Evolutionary conservation across 495 filamentous ascomycete species (phyloP).

Genomic region (Lepraria neglecta): DNA sequence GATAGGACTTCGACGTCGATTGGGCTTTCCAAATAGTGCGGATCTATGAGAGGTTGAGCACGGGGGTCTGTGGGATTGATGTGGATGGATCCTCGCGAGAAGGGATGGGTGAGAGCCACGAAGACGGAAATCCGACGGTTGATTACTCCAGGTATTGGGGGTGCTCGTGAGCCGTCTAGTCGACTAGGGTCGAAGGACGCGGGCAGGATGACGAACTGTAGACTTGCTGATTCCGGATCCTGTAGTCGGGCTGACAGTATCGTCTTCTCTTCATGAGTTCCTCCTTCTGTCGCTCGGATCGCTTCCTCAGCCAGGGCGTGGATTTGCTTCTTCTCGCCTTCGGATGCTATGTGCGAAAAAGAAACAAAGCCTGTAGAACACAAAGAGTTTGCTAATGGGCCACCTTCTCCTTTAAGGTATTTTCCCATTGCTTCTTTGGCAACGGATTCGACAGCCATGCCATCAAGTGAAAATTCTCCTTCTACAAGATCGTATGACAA

Average conservation of each 20-base stretch:
- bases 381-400: conserved; percentile 11
- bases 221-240: conserved; percentile 1
- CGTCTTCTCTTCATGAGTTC: neutral
- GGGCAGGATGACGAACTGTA: conserved; percentile 7
- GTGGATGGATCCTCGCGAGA: conserved; percentile 34
- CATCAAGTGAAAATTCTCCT: conserved; percentile 16
- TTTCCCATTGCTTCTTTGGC: conserved; percentile 2
- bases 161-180: conserved; percentile 3
- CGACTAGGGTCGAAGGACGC: conserved; percentile 9
- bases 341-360: conserved; percentile 9
- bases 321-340: conserved; percentile 1
- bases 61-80: conserved; percentile 26
- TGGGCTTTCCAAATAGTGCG: conserved; percentile 26
- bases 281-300: neutral
- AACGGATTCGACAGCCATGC: neutral
- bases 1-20: conserved; percentile 35
- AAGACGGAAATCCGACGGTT: conserved; percentile 19
- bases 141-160: conserved; percentile 2
- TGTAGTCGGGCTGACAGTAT: conserved; percentile 8
- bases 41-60: conserved; percentile 28
- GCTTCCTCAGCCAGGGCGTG: neutral
- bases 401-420: conserved; percentile 16
- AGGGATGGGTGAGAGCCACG: conserved; percentile 27
- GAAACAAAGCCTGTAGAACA: conserved; percentile 8
- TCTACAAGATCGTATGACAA: conserved; percentile 15